phyloP scores from a whole-genome alignment of 2,329 filamentous ascomycete genomes.

The Didymella pomorum region DNA sequence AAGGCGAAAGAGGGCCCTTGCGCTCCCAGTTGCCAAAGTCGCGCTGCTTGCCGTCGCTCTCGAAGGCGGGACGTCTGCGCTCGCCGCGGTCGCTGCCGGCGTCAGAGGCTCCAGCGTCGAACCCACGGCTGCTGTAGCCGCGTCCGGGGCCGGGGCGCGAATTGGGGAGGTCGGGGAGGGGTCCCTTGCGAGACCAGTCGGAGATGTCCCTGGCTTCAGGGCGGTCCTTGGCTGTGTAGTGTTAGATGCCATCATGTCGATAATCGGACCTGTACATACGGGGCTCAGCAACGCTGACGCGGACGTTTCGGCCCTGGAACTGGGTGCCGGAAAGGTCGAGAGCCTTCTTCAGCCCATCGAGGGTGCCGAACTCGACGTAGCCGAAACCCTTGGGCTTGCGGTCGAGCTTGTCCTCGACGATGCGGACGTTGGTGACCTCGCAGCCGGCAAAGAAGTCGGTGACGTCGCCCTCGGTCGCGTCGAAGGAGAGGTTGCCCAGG shows the following conservation, averaged over 20 bases:
- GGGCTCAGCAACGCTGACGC: slow-evolving; percentile 95
- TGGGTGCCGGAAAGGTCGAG: slow-evolving; percentile 80
- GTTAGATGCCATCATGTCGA: slow-evolving; percentile 22
- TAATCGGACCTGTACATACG: slow-evolving; percentile 68
- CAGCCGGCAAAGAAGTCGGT: slow-evolving; percentile 86
- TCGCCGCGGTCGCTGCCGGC: slow-evolving; percentile 70
- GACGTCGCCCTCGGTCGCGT: slow-evolving; percentile 84
- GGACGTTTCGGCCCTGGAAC: slow-evolving; percentile 88
- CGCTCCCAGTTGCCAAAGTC: slow-evolving; percentile 94
- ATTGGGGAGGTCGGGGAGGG: slow-evolving; percentile 75
- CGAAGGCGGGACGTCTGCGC: slow-evolving; percentile 71
- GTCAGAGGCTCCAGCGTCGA: slow-evolving; percentile 59
- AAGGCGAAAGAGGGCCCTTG: slow-evolving; percentile 85
- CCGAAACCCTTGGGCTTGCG: slow-evolving; percentile 97
- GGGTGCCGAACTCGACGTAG: slow-evolving; percentile 89
- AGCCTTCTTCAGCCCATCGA: slow-evolving; percentile 92
- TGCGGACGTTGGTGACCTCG: slow-evolving; percentile 87
- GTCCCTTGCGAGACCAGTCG: slow-evolving; percentile 94
- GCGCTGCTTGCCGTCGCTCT: slow-evolving; percentile 76
- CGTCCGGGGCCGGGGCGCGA: slow-evolving; percentile 63
- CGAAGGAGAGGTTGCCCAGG: slow-evolving; percentile 95
- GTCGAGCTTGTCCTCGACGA: slow-evolving; percentile 95
- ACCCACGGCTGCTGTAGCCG: slow-evolving; percentile 55
- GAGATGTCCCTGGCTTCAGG: slow-evolving; percentile 81
- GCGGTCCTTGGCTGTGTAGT: slow-evolving; percentile 78